A percentile compares a stretch with the other conserved stretches of the same genome.
Conservation (phyloP, 345 rosid genomes). For the Hibiscus tridactylites region DNA sequence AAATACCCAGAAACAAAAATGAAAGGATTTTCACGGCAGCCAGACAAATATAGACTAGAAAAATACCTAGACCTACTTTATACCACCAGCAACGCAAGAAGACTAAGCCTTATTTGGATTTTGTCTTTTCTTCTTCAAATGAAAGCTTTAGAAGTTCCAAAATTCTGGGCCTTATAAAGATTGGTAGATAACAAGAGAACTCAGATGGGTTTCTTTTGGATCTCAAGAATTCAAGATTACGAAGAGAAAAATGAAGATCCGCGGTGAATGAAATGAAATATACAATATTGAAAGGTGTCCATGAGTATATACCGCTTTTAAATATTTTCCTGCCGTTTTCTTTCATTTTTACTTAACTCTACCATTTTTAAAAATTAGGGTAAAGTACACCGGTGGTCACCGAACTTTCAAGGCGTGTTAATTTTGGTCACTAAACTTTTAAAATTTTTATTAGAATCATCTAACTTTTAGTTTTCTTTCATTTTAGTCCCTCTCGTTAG, state of each 20-base stretch:
- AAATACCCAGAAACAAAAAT: neutral
- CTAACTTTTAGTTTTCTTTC: too few relatives aligned
- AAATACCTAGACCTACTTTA: neutral
- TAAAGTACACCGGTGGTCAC: too few relatives aligned
- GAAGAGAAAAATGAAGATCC: neutral
- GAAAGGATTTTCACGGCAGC: neutral
- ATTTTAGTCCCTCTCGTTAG: too few relatives aligned
- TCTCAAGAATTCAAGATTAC: neutral
- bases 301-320: too few relatives aligned
- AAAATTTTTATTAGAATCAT: too few relatives aligned
- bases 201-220: neutral
- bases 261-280: neutral
- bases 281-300: neutral
- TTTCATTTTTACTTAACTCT: too few relatives aligned
- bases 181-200: neutral
- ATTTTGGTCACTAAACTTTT: too few relatives aligned
- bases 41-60: neutral
- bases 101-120: neutral
- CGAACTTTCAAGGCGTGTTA: too few relatives aligned
- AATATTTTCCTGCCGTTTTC: too few relatives aligned
- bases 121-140: neutral
- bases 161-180: conserved; percentile 1
- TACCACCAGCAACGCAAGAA: neutral
- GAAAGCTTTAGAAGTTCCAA: neutral
- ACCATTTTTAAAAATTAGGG: too few relatives aligned